Evolutionary conservation across 352 stramenopile genomes (phyloP).

Genomic region (Plasmopara halstedii): DNA sequence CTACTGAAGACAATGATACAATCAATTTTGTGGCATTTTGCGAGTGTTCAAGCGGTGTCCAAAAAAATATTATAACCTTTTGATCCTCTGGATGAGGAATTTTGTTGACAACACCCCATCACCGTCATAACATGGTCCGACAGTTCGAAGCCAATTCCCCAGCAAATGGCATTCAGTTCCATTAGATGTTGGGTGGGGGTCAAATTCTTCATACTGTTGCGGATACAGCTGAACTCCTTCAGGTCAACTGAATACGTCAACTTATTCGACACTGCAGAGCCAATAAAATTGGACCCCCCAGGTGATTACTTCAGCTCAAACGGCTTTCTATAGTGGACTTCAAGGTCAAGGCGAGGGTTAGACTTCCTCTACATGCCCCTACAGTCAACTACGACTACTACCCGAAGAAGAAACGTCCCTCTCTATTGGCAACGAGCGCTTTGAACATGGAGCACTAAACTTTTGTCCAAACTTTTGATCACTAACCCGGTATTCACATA

Average conservation of each 20-base stretch:
- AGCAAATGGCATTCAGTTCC: background rate
- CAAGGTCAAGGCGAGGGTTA: background rate
- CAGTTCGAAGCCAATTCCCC: background rate
- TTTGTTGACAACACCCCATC: background rate
- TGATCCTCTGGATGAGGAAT: background rate
- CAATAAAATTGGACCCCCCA: background rate
- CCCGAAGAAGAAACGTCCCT: background rate
- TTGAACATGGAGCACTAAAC: constrained; percentile 2
- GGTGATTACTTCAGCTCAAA: constrained; percentile 2
- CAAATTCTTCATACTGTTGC: background rate
- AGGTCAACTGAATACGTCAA: constrained; percentile 3
- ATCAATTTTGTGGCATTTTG: background rate
- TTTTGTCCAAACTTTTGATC: constrained; percentile 1
- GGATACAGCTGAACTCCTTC: background rate
- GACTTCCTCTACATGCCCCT: constrained; percentile 5
- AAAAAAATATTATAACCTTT: background rate
- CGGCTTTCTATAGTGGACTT: background rate
- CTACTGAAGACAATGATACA: background rate
- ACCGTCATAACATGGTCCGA: background rate
- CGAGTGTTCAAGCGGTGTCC: background rate
- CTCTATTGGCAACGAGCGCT: background rate
- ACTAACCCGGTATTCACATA: constrained; percentile 1
- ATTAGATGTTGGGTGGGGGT: background rate
- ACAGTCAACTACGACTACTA: too few relatives aligned
- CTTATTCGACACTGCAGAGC: constrained; percentile 1